These are phyloP conservation scores for Pestalotiopsis sp. DNA, from an alignment of 2,329 filamentous ascomycete genomes.

Conservation along the genomic window DNA sequence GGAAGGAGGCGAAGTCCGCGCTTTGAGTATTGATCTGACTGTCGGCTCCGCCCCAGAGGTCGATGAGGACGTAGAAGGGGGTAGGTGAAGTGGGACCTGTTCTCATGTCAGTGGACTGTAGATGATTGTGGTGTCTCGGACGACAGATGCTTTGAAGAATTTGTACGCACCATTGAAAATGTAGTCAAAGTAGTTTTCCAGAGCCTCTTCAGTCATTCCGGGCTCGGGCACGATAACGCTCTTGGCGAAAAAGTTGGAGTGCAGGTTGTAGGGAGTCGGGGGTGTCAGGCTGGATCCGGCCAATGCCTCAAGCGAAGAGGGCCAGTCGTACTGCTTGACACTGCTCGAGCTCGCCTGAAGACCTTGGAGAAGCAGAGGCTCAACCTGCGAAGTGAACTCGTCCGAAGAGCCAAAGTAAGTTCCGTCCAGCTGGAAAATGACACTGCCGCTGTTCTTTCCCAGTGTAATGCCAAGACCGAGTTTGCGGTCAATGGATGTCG, in stretches of 20 bases:
- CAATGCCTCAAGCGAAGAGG: conserved; percentile 21
- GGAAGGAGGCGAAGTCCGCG: conserved; percentile 24
- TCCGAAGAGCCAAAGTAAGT: conserved; percentile 32
- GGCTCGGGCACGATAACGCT: conserved; percentile 31
- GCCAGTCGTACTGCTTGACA: conserved; percentile 22
- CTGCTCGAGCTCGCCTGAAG: conserved; percentile 18
- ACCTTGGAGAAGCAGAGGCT: conserved; percentile 25
- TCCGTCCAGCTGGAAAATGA: conserved; percentile 31
- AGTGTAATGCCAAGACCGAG: conserved; percentile 30
- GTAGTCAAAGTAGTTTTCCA: conserved; percentile 28
- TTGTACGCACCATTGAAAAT: conserved; percentile 16
- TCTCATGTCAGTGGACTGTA: background rate
- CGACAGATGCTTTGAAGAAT: background rate
- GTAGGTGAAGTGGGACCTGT: conserved; percentile 17
- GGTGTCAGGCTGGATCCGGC: conserved; percentile 18
- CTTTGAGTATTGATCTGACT: conserved; percentile 30
- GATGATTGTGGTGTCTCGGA: background rate
- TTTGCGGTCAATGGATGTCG: conserved; percentile 28
- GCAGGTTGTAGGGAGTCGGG: conserved; percentile 17
- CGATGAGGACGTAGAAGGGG: conserved; percentile 32
- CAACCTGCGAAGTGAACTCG: conserved; percentile 26
- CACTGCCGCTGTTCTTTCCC: conserved; percentile 17
- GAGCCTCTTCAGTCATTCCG: conserved; percentile 22
- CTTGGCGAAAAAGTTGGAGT: conserved; percentile 37
- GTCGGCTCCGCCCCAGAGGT: conserved; percentile 36